Evolutionary conservation across 768 basidiomycete genomes (phyloP), one percentile per base, ranked within the genome.

Genomic region (Boletus rubroflammeus): DNA sequence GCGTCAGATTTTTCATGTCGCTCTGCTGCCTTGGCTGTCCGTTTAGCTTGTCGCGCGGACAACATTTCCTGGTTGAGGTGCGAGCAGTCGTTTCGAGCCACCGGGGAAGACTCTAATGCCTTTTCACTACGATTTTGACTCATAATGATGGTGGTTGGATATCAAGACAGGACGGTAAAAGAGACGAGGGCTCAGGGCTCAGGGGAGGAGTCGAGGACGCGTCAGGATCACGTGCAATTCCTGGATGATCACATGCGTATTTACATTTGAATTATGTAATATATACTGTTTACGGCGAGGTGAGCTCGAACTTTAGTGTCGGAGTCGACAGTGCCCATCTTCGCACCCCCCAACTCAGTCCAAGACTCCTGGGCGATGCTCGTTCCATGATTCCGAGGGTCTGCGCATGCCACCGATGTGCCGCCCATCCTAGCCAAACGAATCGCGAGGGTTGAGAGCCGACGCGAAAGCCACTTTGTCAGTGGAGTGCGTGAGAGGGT

Each of bases 1-100:
- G 45, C 50, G 17, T 74, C 71, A 2, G 67, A 72, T 11, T 35
- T 57, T 36, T 51, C 31, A 8, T 40, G 49, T 50, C 66, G 72
- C 21, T 50, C 47, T 19, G 53, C 55, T 9, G 58, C 55, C 32
- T 62, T 67, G 29, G 45, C 50, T 2, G 61, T 61, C 2, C 68
- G 59, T 36, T 51, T 55, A 10, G 41, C 59, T 42, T 54, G 49
- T 31, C 65, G 55, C 3, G 21, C 41, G 6, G 38, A 39, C 7
- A 64, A 29, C 38, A 19, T 55, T 35, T 48, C 50, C 29, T 62
- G 47, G 3, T 48, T 28, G n/a, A 28, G 5, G n/a, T 17, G 1
- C n/a, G 25, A 43, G 2, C 19, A 0, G 15, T 50, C 23, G 2
- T 13, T 23, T 11, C 1, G 31, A 36, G 36, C 4, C 3, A 5